Percentiles rank a stretch among this genome's conserved stretches.
phyloP scores from a whole-genome alignment of 148 eudicot species.

The Vaccinium darrowii region DNA sequence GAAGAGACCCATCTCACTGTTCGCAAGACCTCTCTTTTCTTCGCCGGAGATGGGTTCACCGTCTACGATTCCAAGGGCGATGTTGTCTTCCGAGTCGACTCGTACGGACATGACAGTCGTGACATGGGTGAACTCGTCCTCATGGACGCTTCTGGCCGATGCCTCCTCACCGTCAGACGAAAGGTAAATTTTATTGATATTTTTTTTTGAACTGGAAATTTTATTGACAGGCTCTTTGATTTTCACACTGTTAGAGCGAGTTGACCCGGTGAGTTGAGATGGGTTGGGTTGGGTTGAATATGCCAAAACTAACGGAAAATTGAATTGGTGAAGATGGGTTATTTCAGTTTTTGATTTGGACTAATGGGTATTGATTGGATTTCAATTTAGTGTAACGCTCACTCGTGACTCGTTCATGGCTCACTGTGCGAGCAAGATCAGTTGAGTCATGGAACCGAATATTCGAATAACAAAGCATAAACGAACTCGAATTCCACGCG shows the following conservation, averaged over 20 bases:
- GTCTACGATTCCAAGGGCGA: conserved; percentile 61
- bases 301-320: background rate
- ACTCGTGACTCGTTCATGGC: background rate
- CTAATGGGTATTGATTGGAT: background rate
- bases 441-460: background rate
- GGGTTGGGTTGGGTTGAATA: background rate
- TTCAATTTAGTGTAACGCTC: background rate
- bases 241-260: background rate
- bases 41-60: conserved; percentile 74
- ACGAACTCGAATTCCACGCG: background rate
- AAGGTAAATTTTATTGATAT: conserved; percentile 46
- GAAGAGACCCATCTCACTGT: conserved; percentile 66
- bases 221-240: too few species aligned
- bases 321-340: background rate
- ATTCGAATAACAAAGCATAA: background rate
- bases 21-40: conserved; percentile 68
- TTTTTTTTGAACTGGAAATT: too few species aligned
- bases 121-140: conserved; percentile 69
- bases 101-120: conserved; percentile 61
- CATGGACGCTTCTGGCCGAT: conserved; percentile 70
- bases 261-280: conserved; percentile 11
- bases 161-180: conserved; percentile 89
- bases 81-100: conserved; percentile 79
- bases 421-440: background rate
- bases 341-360: background rate